Base-by-base conservation (phyloP, 1,284 basidiomycete species). In the Tylopilus orsonianus region DNA sequence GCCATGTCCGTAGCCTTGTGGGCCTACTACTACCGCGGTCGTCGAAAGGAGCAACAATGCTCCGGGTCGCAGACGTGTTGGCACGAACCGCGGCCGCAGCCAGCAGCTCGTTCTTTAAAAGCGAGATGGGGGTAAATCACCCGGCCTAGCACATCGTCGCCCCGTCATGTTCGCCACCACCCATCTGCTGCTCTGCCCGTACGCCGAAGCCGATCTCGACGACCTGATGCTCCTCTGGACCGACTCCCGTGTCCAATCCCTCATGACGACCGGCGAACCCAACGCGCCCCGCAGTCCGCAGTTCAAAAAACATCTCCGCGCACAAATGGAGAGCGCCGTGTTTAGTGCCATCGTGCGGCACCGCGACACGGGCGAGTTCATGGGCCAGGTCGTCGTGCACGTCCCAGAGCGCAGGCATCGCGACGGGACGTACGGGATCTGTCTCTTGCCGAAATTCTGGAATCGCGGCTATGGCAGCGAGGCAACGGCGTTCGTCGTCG, bases 391-490 rank as follows among this genome's bases (percentile, higher is more conserved):
- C 23, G 58, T 61, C 29, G 30, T 75, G 24, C 60, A 56, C 20
- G 54, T 66, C 5, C 47, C 41, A 10, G 60, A 66, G 33, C 53
- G 63, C 2, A 56, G 48, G 47, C 59, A 68, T 32, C 58, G 64
- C 14, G 65, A 71, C n/a, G 69, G 58, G 27, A 52, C 53, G 36
- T 60, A 66, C 20, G 68, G 64, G 4, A 58, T 72, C 33, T 67
- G 56, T 27, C 54, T 72, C 10, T 30, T 41, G 9, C 65, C 65
- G 2, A 24, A 43, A 46, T 69, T 62, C 39, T 69, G 71, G 66
- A 52, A 56, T 8, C 55, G 56, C 12, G 71, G 71, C 1, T 70
- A 64, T 44, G 71, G 68, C 5, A 67, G 54, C 19, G 71, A 73
- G 42, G 63, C 49, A 42, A 60, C 61, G 42, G 37, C 47, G 48